Evolutionary conservation across 192 early-diverging fungal species (phyloP).

Genomic region (Chytriomyces confervae): DNA sequence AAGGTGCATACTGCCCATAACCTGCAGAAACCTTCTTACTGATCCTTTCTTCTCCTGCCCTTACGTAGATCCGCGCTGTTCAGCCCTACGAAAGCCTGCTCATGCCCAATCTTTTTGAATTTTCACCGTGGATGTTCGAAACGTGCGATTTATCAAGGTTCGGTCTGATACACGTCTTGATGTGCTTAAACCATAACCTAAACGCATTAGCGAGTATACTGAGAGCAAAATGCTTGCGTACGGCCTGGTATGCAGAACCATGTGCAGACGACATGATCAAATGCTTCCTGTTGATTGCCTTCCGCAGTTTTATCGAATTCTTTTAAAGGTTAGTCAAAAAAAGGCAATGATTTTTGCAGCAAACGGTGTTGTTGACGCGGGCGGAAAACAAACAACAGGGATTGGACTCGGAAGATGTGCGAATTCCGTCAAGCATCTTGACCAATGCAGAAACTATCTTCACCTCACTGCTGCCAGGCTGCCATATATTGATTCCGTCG

Average conservation of each 20-base stretch:
- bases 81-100: conserved; percentile 63
- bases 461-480: conserved; percentile 69
- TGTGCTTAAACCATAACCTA: background rate
- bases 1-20: conserved; percentile 28
- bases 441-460: conserved; percentile 73
- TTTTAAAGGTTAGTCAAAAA: conserved; percentile 57
- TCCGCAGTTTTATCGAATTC: conserved; percentile 71
- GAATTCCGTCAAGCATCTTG: conserved; percentile 71
- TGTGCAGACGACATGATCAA: conserved; percentile 79
- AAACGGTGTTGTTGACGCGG: background rate
- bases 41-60: conserved; percentile 4
- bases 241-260: conserved; percentile 75
- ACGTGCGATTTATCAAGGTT: conserved; percentile 66
- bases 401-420: conserved; percentile 57
- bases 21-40: background rate
- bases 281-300: conserved; percentile 60
- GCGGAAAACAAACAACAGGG: conserved; percentile 48
- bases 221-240: conserved; percentile 71
- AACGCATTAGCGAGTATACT: conserved; percentile 58
- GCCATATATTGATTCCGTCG: conserved; percentile 65
- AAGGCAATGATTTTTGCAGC: background rate
- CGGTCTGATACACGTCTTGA: conserved; percentile 20
- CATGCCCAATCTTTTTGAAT: conserved; percentile 76
- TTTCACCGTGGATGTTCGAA: conserved; percentile 80
- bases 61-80: conserved; percentile 50